Base-by-base conservation (phyloP, 2,329 filamentous ascomycete species). In the Raffaelea albimanens region DNA sequence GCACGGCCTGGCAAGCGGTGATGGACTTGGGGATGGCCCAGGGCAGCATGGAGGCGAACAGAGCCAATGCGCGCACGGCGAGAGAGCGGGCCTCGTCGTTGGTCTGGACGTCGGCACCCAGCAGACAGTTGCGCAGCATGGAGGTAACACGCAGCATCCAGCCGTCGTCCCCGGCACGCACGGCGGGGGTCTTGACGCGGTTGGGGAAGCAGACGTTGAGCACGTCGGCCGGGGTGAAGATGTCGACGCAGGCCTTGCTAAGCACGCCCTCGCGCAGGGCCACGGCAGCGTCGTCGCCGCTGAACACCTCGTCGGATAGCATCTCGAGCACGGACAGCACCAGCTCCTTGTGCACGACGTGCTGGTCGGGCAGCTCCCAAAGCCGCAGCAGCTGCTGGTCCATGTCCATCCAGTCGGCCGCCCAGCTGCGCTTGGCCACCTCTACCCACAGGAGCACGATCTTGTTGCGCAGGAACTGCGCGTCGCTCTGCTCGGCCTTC, bases 381-480 rank as follows among this genome's bases (percentile, higher is more conserved):
- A 97, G 73, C 58, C 81, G 77, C 40, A 90, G 78, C 47, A 98
- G 75, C 59, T 86, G 75, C 53, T 81, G 69, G 63, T 98, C 94
- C 91, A 98, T 95, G 60, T 94, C 82, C 71, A 85, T 82, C 93
- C 94, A 98, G 52, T 93, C 85, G 29, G 80, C 74, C n/a, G 77
- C 87, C 93, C 93, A 98, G 61, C 81, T 86, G 58, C 91, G 79
- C 70, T 97, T 97, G 38, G 90, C 89, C 46, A 95, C 74, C 64
- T 97, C 93, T 8, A 90, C 87, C 93, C 93, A 98, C 52, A 98
- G 69, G 66, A 95, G 85, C 23, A 87, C 88, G 31, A 93, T 83
- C 69, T 98, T 98, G 72, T 95, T 97, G 56, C 91, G 78, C 54
- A 96, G 71, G 62, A 90, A 98, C 29, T 76, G 65, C 3, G 88